Base-by-base conservation (phyloP, 2,329 filamentous ascomycete species). In the Aspergillus pseudonomiae region DNA sequence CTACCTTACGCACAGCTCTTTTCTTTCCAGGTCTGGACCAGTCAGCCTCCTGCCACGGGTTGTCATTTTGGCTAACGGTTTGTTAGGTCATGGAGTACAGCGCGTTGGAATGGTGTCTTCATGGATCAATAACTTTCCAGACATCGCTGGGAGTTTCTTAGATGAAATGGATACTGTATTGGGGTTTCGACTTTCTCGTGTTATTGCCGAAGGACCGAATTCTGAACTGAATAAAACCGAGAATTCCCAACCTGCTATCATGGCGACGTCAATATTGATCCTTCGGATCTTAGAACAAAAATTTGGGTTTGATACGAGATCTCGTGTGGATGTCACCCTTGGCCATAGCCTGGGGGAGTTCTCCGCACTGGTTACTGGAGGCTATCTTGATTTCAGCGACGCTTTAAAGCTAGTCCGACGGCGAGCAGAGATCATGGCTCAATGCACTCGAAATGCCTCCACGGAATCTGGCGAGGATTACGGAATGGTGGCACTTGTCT, bases 291-390 rank as follows among this genome's bases (percentile, higher is more conserved):
- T 98, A 67, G 93, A 97, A 80, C 83, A 86, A 65, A 92, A 97
- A 69, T 97, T 94, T 74, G 88, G 86, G 46, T 96, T 97, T 80
- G 83, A 86, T 62, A 86, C 89, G 7, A 79, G 82, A 10, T 86
- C 91, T 61, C 85, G 89, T 63, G 89, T 93, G 50, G 92, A 97
- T 78, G 88, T 96, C 41, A 92, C 91, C 0, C 84, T 97, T 28
- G 94, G 94, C 11, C 94, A 98, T 79, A 96, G 92, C 5, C 84
- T 98, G 12, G 94, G 94, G 56, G 94, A 97, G 77, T 98, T 97
- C 73, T 92, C 94, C 1, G 94, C 94, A 1, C 84, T 98, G 52
- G 93, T 96, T 0, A 91, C 93, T 0, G 91, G 90, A 26, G 92
- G 92, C 2, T 92, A 95, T 77, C 83, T 97, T 39, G 80, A 84